Base-by-base conservation (phyloP, 768 basidiomycete species). In the Naganishia vishniacii region DNA sequence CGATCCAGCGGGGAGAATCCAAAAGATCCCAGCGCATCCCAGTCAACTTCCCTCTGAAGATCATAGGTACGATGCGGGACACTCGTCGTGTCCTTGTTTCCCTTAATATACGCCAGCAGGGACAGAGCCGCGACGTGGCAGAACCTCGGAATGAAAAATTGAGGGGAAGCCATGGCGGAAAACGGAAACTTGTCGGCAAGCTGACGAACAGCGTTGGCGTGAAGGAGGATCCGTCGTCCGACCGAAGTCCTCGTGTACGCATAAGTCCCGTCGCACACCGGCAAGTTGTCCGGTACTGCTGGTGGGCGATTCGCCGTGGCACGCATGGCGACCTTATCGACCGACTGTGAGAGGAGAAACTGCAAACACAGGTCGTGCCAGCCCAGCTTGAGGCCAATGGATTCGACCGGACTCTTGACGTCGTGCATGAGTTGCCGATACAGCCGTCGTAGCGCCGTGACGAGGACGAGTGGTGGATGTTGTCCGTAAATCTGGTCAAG, bases 151-250 rank as follows among this genome's bases (percentile, higher is more conserved):
- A 65, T 47, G 58, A 49, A 65, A 41, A 65, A 49, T 32, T 46
- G 58, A 31, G 64, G 64, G 11, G 45, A 46, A 26, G 42, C 34
- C 63, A 64, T 64, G 8, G 59, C 44, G 1, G 47, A 56, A 41
- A 59, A 53, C 25, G 59, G 58, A 44, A 65, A 48, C 20, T 46
- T 32, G 23, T 59, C 58, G 9, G 59, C 60, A 15, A 45, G 31
- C 16, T 51, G 48, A 23, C 59, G 60, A 44, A 66, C 51, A 11
- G 65, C 60, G 44, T 66, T 61, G 20, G 65, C 65, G 32, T 66
- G 65, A 11, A 66, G 49, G n/a, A 66, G 29, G 41, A 66, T 66
- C 18, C 65, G 48, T 8, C 53, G 32, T 12, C 65, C 65, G 13
- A 53, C 40, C n/a, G 59, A 42, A 5, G 65, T 66, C 41, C 49